phyloP scores from a whole-genome alignment of 495 filamentous ascomycete species.

The Amniculicola lignicola region DNA sequence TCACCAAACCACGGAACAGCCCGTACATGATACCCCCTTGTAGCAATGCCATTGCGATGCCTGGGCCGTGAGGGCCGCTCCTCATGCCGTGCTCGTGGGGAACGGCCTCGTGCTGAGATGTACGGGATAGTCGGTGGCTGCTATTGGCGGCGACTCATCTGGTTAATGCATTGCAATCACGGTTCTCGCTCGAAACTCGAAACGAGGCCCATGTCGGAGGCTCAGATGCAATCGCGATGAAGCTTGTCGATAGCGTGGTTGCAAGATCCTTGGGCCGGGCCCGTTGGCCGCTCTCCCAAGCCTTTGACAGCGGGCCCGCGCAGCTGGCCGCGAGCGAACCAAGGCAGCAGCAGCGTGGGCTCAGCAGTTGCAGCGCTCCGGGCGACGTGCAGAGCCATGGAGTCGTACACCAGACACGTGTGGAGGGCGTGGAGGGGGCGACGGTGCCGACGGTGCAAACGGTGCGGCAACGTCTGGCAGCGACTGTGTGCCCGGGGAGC shows the following conservation, averaged over 20 bases:
- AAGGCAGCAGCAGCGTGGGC: constrained; percentile 11
- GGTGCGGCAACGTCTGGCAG: too few relatives aligned
- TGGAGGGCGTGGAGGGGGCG: not conserved
- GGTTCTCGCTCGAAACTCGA: too few relatives aligned
- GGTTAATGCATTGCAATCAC: not conserved
- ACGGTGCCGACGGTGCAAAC: too few relatives aligned
- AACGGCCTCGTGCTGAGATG: not conserved
- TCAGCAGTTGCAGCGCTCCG: too few relatives aligned
- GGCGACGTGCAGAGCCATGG: too few relatives aligned
- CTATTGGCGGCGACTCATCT: not conserved
- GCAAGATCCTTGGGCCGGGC: constrained; percentile 19
- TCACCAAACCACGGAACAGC: too few relatives aligned
- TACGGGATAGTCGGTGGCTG: not conserved
- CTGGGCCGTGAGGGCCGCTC: too few relatives aligned
- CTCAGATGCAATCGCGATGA: constrained; percentile 21
- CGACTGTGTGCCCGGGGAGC: too few relatives aligned
- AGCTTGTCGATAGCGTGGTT: constrained; percentile 26
- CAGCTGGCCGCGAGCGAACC: not conserved
- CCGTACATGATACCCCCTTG: too few relatives aligned
- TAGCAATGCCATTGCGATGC: too few relatives aligned
- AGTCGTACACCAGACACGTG: constrained; percentile 29
- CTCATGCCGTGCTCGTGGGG: too few relatives aligned
- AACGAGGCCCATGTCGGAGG: not conserved
- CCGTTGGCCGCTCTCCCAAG: constrained; percentile 4
- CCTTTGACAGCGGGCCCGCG: constrained; percentile 21